A percentile compares a stretch with the other conserved stretches of the same genome.
Evolutionary conservation across 1,284 basidiomycete species (phyloP).

Genomic region (Moniliophthora roreri): DNA sequence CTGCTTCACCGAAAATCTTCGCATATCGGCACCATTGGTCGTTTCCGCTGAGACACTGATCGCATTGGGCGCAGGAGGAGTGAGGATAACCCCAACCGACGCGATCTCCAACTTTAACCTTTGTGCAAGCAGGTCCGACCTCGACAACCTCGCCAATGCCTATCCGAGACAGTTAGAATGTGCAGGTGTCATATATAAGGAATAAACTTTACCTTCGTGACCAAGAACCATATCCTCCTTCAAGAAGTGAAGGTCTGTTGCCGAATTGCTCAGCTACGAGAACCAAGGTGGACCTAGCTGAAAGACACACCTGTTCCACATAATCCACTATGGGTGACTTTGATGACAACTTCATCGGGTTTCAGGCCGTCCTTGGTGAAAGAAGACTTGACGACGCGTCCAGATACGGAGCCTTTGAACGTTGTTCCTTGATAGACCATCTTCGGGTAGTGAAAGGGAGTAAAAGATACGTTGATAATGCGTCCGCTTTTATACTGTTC

Average conservation of each 20-base stretch:
- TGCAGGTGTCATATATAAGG: background rate
- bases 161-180: background rate
- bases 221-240: constrained; percentile 31
- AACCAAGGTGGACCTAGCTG: too few relatives aligned
- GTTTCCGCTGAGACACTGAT: constrained; percentile 28
- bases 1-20: constrained; percentile 23
- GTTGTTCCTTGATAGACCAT: constrained; percentile 14
- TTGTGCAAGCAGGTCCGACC: constrained; percentile 45
- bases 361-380: constrained; percentile 4
- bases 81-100: constrained; percentile 27
- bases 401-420: constrained; percentile 9
- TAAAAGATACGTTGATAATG: background rate
- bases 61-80: constrained; percentile 21
- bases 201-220: constrained; percentile 48
- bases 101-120: constrained; percentile 41
- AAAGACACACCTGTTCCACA: constrained; percentile 39
- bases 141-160: constrained; percentile 46
- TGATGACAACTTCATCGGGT: constrained; percentile 20
- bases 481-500: too few relatives aligned
- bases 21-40: constrained; percentile 11
- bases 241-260: constrained; percentile 38
- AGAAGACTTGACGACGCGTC: constrained; percentile 8
- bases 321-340: constrained; percentile 39
- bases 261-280: too few relatives aligned
- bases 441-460: background rate